Conservation (phyloP, 1,139 yeast genomes). For the Nakaseomyces glabratus region DNA sequence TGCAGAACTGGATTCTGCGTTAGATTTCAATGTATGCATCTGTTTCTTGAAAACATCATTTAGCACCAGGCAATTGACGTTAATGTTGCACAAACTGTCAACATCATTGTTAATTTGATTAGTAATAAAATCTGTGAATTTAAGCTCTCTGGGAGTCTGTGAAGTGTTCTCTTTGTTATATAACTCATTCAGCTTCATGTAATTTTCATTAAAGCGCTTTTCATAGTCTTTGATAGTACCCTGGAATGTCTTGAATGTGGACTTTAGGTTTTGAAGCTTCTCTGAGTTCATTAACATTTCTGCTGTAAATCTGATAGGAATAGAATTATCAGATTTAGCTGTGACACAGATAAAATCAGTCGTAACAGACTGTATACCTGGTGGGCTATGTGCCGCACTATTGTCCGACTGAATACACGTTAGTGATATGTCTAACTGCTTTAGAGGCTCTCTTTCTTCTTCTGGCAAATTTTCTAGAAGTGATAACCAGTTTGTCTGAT, state of each 20-base stretch:
- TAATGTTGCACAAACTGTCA: constrained; percentile 21
- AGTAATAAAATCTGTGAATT: constrained; percentile 21
- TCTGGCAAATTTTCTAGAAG: constrained; percentile 23
- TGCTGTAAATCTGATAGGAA: constrained; percentile 29
- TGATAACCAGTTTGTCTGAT: constrained; percentile 24
- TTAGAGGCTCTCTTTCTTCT: constrained; percentile 19
- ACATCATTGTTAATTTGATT: constrained; percentile 17
- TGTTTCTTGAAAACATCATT: constrained; percentile 22
- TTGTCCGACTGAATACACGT: constrained; percentile 24
- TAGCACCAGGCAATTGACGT: constrained; percentile 13
- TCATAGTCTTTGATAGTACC: constrained; percentile 13
- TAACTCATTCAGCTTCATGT: constrained; percentile 13
- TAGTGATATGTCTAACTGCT: constrained; percentile 22
- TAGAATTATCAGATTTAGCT: constrained; percentile 26
- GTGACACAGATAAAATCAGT: constrained; percentile 24
- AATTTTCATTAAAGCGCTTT: constrained; percentile 14
- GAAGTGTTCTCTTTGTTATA: constrained; percentile 13
- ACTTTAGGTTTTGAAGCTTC: constrained; percentile 13
- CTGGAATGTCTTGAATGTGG: constrained; percentile 11
- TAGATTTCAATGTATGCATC: constrained; percentile 14
- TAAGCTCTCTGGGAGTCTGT: constrained; percentile 13
- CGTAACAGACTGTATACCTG: constrained; percentile 20
- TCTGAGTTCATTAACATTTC: constrained; percentile 18
- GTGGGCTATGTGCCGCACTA: constrained; percentile 20
- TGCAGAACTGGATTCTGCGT: constrained; percentile 5